These are phyloP conservation scores for Rosellinia necatrix DNA, from an alignment of 2,329 filamentous ascomycete genomes.

Conservation along the genomic window DNA sequence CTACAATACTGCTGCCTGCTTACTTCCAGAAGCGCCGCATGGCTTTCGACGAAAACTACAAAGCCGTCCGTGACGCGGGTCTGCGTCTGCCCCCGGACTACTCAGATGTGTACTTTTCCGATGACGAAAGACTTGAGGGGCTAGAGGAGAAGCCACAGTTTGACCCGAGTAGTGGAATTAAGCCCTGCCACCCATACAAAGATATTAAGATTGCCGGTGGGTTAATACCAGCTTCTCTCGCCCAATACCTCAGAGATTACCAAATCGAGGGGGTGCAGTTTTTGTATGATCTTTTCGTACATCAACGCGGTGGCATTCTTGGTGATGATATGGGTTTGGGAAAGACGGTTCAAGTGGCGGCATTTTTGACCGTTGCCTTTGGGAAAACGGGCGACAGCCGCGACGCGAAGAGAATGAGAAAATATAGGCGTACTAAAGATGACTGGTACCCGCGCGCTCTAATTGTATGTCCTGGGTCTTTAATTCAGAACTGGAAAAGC, in stretches of 20 bases:
- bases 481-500: slow-evolving; percentile 89
- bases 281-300: slow-evolving; percentile 86
- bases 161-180: slow-evolving; percentile 55
- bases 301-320: slow-evolving; percentile 86
- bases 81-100: slow-evolving; percentile 79
- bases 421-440: slow-evolving; percentile 67
- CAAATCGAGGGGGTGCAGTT: slow-evolving; percentile 86
- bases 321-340: slow-evolving; percentile 98
- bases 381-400: slow-evolving; percentile 91
- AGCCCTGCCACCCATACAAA: slow-evolving; percentile 70
- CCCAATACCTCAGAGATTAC: slow-evolving; percentile 90
- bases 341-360: slow-evolving; percentile 95
- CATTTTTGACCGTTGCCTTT: slow-evolving; percentile 88
- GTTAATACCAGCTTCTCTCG: slow-evolving; percentile 83
- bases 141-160: slow-evolving; percentile 75
- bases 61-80: slow-evolving; percentile 66
- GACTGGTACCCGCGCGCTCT: slow-evolving; percentile 83
- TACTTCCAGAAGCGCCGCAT: slow-evolving; percentile 72
- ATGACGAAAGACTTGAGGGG: slow-evolving; percentile 65
- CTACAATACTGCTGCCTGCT: slow-evolving; percentile 66
- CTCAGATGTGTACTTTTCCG: slow-evolving; percentile 75
- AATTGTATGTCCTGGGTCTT: slow-evolving; percentile 84
- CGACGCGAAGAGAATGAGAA: slow-evolving; percentile 85
- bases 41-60: slow-evolving; percentile 68
- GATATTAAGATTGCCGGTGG: slow-evolving; percentile 80